Evolutionary conservation across 805 yeast species (phyloP).

Genomic region (Saccharomyces mikatae): DNA sequence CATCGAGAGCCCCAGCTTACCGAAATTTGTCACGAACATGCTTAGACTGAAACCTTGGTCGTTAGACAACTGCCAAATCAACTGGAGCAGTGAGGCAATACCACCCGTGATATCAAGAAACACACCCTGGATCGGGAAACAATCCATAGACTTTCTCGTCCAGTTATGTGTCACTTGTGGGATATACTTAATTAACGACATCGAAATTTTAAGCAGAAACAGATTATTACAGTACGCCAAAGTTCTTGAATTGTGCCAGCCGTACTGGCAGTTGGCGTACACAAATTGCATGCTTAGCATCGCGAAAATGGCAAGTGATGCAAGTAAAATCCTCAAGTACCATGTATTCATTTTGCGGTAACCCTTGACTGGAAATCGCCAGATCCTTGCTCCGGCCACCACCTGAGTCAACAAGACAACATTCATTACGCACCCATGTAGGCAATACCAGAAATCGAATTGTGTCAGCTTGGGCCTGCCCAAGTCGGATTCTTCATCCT

Average conservation of each 20-base stretch:
- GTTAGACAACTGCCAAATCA: slow-evolving; percentile 16
- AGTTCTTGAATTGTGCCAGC: slow-evolving; percentile 20
- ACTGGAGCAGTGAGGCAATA: slow-evolving; percentile 24
- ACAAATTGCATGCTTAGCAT: slow-evolving; percentile 12
- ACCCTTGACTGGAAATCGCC: slow-evolving; percentile 28
- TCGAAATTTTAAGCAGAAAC: slow-evolving; percentile 34
- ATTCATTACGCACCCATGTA: slow-evolving; percentile 40
- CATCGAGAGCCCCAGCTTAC: slow-evolving; percentile 34
- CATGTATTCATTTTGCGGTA: slow-evolving; percentile 20
- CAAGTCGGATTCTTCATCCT: slow-evolving; percentile 24
- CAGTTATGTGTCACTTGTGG: slow-evolving; percentile 86
- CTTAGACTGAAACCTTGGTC: slow-evolving; percentile 15
- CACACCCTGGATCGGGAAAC: slow-evolving; percentile 63
- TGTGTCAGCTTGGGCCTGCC: slow-evolving; percentile 34
- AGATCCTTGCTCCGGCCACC: slow-evolving; percentile 27
- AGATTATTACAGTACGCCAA: slow-evolving; percentile 21
- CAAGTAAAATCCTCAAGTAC: slow-evolving; percentile 14
- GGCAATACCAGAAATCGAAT: slow-evolving; percentile 41
- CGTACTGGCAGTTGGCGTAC: slow-evolving; percentile 4
- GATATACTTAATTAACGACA: slow-evolving; percentile 46
- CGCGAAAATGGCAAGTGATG: slow-evolving; percentile 11
- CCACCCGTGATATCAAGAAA: slow-evolving; percentile 34
- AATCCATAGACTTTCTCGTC: slow-evolving; percentile 69
- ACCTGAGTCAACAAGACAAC: slow-evolving; percentile 36
- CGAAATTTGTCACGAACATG: slow-evolving; percentile 30